Evolutionary conservation across 2,329 filamentous ascomycete species (phyloP).

Genomic region (Fusarium fujikuroi): DNA sequence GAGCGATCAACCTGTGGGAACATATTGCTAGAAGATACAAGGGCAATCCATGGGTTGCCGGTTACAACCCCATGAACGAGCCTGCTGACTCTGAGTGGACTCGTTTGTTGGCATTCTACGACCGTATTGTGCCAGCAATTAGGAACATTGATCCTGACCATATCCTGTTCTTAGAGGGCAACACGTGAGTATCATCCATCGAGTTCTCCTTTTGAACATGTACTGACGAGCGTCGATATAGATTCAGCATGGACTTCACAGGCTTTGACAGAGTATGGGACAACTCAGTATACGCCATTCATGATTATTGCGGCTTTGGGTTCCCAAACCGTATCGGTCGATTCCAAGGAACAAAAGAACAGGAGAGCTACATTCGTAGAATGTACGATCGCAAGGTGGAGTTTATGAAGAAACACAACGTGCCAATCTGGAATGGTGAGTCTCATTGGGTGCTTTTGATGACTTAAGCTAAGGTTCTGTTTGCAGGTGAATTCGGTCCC

Average conservation of each 20-base stretch:
- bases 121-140: slow-evolving; percentile 52
- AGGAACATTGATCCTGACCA: slow-evolving; percentile 56
- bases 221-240: not conserved
- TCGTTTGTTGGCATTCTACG: slow-evolving; percentile 53
- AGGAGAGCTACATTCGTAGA: slow-evolving; percentile 47
- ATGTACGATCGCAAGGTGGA: slow-evolving; percentile 55
- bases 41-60: slow-evolving; percentile 54
- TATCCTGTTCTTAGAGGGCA: slow-evolving; percentile 61
- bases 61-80: slow-evolving; percentile 52
- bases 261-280: slow-evolving; percentile 52
- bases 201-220: fast-evolving
- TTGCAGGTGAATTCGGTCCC: slow-evolving; percentile 59
- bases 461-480: fast-evolving
- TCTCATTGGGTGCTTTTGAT: fast-evolving
- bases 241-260: slow-evolving; percentile 46
- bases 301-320: slow-evolving; percentile 64
- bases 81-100: slow-evolving; percentile 47
- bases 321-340: slow-evolving; percentile 56
- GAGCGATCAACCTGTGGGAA: slow-evolving; percentile 56
- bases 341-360: slow-evolving; percentile 51
- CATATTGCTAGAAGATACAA: slow-evolving; percentile 54
- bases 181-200: slow-evolving; percentile 48
- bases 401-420: slow-evolving; percentile 54
- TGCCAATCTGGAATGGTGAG: slow-evolving; percentile 56
- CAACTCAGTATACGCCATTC: slow-evolving; percentile 61